Percentiles rank a stretch among this genome's conserved stretches.
phyloP scores from a whole-genome alignment of 148 eudicot species.

The Agrostemma githago region DNA sequence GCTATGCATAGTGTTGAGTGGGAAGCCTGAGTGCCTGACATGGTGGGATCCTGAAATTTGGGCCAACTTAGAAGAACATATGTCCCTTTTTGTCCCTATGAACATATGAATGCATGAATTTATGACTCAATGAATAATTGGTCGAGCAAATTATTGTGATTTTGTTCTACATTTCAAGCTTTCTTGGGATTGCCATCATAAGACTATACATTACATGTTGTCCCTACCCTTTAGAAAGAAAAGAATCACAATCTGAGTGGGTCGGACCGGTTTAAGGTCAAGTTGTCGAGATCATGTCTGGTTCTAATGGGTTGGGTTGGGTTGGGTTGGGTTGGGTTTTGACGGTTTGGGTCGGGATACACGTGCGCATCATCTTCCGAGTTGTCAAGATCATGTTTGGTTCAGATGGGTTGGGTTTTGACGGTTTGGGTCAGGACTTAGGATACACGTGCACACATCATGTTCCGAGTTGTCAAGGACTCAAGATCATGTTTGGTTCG shows the following conservation, averaged over 20 bases:
- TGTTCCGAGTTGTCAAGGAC: background rate
- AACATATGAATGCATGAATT: background rate
- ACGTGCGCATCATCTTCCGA: no score
- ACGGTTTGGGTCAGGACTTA: background rate
- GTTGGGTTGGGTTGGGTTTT: background rate
- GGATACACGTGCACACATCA: background rate
- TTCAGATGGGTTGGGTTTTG: background rate
- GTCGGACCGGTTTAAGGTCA: background rate
- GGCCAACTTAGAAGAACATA: conserved; percentile 15
- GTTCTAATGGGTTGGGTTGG: no score
- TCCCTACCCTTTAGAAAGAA: no score
- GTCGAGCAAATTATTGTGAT: background rate
- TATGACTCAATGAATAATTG: background rate
- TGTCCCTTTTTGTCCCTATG: conserved; percentile 8
- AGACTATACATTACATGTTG: background rate
- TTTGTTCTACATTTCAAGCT: background rate
- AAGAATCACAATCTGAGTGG: background rate
- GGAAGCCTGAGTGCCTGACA: conserved; percentile 9
- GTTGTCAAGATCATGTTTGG: background rate
- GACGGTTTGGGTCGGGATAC: background rate
- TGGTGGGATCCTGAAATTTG: conserved; percentile 35
- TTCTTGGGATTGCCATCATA: background rate
- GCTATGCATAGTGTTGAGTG: conserved; percentile 6
- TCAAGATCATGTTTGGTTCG: no score
- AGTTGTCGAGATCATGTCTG: background rate